Evolutionary conservation across 2,329 filamentous ascomycete species (phyloP).

Genomic region (Colletotrichum camelliae): DNA sequence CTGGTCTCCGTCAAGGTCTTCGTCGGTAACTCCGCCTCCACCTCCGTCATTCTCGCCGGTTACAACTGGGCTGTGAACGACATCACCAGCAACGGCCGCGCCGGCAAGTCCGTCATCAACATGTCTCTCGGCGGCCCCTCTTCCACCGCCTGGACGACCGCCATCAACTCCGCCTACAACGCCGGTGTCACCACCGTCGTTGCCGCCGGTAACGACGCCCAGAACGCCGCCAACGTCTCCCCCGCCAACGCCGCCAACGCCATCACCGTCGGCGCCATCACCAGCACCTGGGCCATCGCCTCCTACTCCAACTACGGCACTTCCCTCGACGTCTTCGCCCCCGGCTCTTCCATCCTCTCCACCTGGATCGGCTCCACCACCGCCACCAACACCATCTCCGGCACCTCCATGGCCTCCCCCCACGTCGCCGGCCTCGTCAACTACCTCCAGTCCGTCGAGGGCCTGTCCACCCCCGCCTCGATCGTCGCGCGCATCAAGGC

Average conservation of each 20-base stretch:
- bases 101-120: constrained; percentile 52
- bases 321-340: constrained; percentile 56
- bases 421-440: constrained; percentile 65
- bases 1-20: constrained; percentile 54
- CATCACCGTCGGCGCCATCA: constrained; percentile 58
- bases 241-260: constrained; percentile 53
- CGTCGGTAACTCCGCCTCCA: constrained; percentile 32
- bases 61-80: constrained; percentile 51
- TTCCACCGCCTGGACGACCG: constrained; percentile 50
- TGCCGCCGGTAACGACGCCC: constrained; percentile 58
- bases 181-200: constrained; percentile 58
- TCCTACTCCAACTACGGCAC: constrained; percentile 57
- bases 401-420: constrained; percentile 68
- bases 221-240: constrained; percentile 39
- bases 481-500: constrained; percentile 46
- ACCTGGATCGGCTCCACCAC: constrained; percentile 48
- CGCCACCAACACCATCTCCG: constrained; percentile 53
- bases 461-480: constrained; percentile 41
- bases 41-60: constrained; percentile 36
- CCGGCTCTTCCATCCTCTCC: constrained; percentile 51
- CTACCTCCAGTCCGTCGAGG: constrained; percentile 57
- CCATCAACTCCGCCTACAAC: constrained; percentile 50
- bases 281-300: constrained; percentile 41
- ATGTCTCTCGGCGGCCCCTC: constrained; percentile 58
- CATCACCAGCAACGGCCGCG: constrained; percentile 45